A percentile compares a stretch with the other conserved stretches of the same genome.
These are phyloP conservation scores for Clavispora fructus DNA, from an alignment of 805 yeast genomes.

Conservation along the genomic window DNA sequence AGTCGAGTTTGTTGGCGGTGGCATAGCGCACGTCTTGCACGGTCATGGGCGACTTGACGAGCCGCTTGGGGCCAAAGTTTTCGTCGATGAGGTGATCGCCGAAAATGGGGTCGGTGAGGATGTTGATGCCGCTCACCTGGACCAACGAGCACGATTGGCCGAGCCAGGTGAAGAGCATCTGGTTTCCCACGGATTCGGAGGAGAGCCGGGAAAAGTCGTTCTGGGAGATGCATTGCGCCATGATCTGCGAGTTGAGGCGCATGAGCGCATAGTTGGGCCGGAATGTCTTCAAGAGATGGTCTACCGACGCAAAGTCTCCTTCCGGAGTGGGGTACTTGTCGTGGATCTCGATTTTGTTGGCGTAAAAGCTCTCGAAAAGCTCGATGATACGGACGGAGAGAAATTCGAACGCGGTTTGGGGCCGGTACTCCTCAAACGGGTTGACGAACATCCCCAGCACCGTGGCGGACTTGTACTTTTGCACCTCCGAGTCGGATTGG, in stretches of 20 bases:
- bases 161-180: conserved; percentile 78
- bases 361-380: conserved; percentile 52
- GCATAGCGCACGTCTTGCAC: conserved; percentile 48
- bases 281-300: conserved; percentile 52
- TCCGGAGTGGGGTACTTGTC: conserved; percentile 25
- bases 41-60: conserved; percentile 70
- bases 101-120: conserved; percentile 84
- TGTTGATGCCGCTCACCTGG: conserved; percentile 64
- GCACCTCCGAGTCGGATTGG: neutral
- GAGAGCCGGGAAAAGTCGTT: conserved; percentile 1
- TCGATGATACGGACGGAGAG: conserved; percentile 68
- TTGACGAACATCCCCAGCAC: conserved; percentile 79
- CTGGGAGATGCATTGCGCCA: conserved; percentile 22
- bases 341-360: conserved; percentile 32
- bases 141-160: conserved; percentile 86
- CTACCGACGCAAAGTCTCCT: conserved; percentile 39
- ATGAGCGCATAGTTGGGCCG: conserved; percentile 51
- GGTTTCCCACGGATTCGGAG: conserved; percentile 23
- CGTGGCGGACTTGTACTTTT: conserved; percentile 31
- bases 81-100: conserved; percentile 57
- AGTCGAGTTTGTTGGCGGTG: conserved; percentile 55
- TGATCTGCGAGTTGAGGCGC: conserved; percentile 26
- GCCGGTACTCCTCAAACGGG: conserved; percentile 86
- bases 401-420: conserved; percentile 86
- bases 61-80: conserved; percentile 74